Evolutionary conservation across 441 rosid species (phyloP).

Genomic region (Brassica hybrid): DNA sequence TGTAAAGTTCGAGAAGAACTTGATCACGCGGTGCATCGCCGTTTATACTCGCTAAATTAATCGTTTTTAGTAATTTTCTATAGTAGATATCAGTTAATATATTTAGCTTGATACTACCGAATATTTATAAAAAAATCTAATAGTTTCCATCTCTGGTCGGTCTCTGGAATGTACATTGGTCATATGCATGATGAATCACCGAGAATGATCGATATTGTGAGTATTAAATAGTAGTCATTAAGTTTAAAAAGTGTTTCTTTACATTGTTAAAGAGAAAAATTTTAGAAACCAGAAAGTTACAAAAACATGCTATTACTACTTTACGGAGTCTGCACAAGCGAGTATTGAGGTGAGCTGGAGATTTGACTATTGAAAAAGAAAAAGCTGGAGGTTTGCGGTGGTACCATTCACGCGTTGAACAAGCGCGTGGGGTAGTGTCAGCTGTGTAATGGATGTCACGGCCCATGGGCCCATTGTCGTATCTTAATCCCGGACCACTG

Average conservation of each 20-base stretch:
- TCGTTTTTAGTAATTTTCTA: not conserved
- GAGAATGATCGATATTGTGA: not conserved
- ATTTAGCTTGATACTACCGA: constrained; percentile 1
- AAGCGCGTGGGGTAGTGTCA: constrained; percentile 27
- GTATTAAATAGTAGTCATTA: not conserved
- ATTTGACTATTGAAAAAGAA: constrained; percentile 16
- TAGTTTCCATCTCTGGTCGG: not conserved
- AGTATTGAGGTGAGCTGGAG: not conserved
- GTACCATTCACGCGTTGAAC: not conserved
- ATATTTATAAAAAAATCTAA: not conserved
- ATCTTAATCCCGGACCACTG: constrained; percentile 30
- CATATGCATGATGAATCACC: not conserved
- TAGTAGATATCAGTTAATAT: not conserved
- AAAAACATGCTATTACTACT: not conserved
- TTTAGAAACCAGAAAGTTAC: not conserved
- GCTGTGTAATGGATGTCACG: constrained; percentile 9
- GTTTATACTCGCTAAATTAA: not conserved
- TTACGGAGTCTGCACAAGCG: constrained; percentile 4
- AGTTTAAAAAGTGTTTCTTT: not conserved
- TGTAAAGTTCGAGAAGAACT: constrained; percentile 26
- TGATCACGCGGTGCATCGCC: not conserved
- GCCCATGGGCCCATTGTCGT: constrained; percentile 41
- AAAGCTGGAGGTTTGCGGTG: not conserved
- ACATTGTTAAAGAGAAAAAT: not conserved
- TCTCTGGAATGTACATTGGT: constrained; percentile 11